Base-by-base conservation (phyloP, 495 filamentous ascomycete species). In the Tuber brumale region DNA sequence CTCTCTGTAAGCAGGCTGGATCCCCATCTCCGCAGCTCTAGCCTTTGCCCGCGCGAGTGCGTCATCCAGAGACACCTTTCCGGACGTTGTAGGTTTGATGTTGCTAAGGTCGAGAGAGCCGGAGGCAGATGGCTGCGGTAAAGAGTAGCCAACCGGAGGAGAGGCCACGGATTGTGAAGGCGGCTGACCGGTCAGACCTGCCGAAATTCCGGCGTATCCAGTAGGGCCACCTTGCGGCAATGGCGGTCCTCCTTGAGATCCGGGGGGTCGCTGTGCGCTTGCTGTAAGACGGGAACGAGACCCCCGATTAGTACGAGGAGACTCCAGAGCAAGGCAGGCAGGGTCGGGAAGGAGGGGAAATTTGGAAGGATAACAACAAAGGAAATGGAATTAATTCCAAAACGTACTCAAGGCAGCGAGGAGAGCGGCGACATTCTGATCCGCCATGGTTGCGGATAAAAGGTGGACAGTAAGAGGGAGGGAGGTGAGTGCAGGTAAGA, bases 51-150 rank as follows among this genome's bases (percentile, higher is more conserved):
- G 90, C 6, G 91, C 90, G 74, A 94, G 88, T 12, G 92, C 91
- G 81, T 94, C 92, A 45, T 88, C 86, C 57, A 94, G 85, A 75
- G 88, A 92, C 37, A 94, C 90, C 18, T 90, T 90, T 70, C 93
- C 93, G 3, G 91, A 91, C 77, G 87, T 91, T 46, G 89, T 87
- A 18, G 92, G 92, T 79, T 90, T 91, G 81, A 94, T 92, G 16
- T 88, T 86, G 83, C 89, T 92, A 48, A 95, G 83, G 80, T 95
- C 93, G 72, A 93, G 86, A 72, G 86, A 91, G 16, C 92, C 92
- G 35, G 90, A 89, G 31, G 86, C 87, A 41, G 88, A 87, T 12
- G 92, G 92, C 77, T 90, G 91, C 0, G 92, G 92, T 42, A 92
- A 85, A 42, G 84, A 81, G 79, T 88, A 91, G 69, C 79, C 76